phyloP scores from a whole-genome alignment of 2,329 filamentous ascomycete species.

The Phialemonium atrogriseum region DNA sequence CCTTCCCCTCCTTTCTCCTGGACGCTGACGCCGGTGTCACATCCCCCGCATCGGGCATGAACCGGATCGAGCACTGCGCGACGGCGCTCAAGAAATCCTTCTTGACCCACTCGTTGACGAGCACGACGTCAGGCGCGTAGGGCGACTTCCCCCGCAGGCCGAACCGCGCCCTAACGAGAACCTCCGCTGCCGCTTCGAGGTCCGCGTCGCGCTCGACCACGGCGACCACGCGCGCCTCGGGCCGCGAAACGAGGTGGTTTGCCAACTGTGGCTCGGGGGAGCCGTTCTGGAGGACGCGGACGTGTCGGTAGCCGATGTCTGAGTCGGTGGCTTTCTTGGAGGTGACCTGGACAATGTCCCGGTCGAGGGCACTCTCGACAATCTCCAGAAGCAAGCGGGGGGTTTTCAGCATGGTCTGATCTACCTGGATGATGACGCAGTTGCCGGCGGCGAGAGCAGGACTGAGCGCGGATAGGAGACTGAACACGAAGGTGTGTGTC shows the following conservation, averaged over 20 bases:
- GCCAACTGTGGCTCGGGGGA: background rate
- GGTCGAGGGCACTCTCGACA: too few species aligned
- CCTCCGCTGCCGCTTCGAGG: slow-evolving; percentile 40
- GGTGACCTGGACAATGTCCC: too few species aligned
- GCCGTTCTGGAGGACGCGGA: background rate
- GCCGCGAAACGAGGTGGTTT: slow-evolving; percentile 10
- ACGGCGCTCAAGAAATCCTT: slow-evolving; percentile 47
- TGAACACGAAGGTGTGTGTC: slow-evolving; percentile 22
- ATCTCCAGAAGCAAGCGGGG: too few species aligned
- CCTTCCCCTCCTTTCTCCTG: too few species aligned
- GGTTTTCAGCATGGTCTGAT: slow-evolving; percentile 13
- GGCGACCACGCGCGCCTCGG: slow-evolving; percentile 32
- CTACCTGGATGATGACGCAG: slow-evolving; percentile 19
- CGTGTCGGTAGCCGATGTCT: background rate
- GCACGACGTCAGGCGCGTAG: slow-evolving; percentile 53
- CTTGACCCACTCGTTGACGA: slow-evolving; percentile 57
- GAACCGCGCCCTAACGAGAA: slow-evolving; percentile 45
- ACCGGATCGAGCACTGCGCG: too few species aligned
- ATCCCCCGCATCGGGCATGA: too few species aligned
- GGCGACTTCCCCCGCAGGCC: slow-evolving; percentile 46
- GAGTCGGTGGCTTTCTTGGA: too few species aligned
- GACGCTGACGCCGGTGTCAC: too few species aligned
- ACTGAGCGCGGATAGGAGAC: slow-evolving; percentile 19
- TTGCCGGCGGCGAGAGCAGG: slow-evolving; percentile 28
- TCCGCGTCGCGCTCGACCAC: slow-evolving; percentile 54